Conservation (phyloP, 257 asterid species). For the Jacaranda mimosifolia region DNA sequence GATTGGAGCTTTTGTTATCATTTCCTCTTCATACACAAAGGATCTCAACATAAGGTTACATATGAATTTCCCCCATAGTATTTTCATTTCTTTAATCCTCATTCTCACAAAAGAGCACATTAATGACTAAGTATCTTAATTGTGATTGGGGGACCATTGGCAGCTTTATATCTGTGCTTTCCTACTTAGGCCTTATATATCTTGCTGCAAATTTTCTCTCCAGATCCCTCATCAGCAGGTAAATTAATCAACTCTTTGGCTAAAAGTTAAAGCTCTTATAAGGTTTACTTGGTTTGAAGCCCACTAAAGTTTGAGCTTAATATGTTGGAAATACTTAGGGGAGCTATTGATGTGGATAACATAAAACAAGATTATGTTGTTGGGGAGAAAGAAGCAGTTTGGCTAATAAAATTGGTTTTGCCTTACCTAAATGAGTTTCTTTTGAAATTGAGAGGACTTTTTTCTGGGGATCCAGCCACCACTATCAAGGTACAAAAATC, state of each 20-base stretch:
- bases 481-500: slow-evolving; percentile 78
- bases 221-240: slow-evolving; percentile 84
- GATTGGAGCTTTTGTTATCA: slow-evolving; percentile 72
- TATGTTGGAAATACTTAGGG: slow-evolving; percentile 46
- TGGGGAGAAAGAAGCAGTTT: slow-evolving; percentile 86
- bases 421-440: slow-evolving; percentile 83
- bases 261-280: no score
- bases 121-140: background rate
- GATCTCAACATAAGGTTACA: slow-evolving; percentile 80
- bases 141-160: slow-evolving; percentile 26
- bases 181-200: slow-evolving; percentile 79
- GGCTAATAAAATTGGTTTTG: slow-evolving; percentile 67
- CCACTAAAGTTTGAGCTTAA: no score
- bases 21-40: slow-evolving; percentile 80
- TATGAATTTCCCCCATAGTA: no score
- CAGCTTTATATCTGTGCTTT: slow-evolving; percentile 86
- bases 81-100: no score
- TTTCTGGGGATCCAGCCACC: slow-evolving; percentile 95
- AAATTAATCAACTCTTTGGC: slow-evolving; percentile 7
- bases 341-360: slow-evolving; percentile 40
- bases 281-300: no score
- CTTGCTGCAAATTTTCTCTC: slow-evolving; percentile 87
- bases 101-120: background rate
- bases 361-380: slow-evolving; percentile 59
- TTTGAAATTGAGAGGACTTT: slow-evolving; percentile 78